Base-by-base conservation (phyloP, 1,284 basidiomycete genomes). In the Limonomyces culmigenus region DNA sequence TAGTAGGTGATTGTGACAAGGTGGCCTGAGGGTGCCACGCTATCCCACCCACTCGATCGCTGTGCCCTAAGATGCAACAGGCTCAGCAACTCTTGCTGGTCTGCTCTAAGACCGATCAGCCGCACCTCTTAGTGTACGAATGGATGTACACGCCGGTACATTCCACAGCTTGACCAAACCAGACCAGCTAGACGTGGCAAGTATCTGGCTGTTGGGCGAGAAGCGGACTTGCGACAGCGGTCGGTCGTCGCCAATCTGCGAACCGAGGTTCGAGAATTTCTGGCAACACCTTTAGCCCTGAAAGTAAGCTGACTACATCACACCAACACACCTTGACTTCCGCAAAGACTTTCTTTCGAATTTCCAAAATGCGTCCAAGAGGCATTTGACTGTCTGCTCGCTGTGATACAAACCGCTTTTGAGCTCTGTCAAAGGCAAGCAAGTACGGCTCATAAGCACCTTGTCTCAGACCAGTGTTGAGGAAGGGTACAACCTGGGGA, bases 21-120 rank as follows among this genome's bases (percentile, higher is more conserved):
- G 92, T 96, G 14, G 93, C 91, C 47, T 74, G 64, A 0, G 95
- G 95, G 62, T 98, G 93, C 95, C 95, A 99, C 20, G 92, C 91
- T 19, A 96, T 74, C 13, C 95, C 95, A 33, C 92, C 88, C 14
- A 98, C 74, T 40, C 85, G 81, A 52, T 98, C 95, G 29, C 64
- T 73, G 47, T 97, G 93, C 1, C 84, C 88, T 77, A 30, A 15
- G 16, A 34, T 32, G 25, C 15, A 2, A 23, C 5, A 27, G 19
- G 25, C 25, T 27, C 25, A 27, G 25, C 8, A 27, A 27, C 25
- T 8, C 14, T 15, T 12, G 33, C 3, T 30, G 16, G 29, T n/a
- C n/a, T n/a, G n/a, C n/a, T n/a, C n/a, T n/a, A n/a, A n/a, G n/a
- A 17, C 13, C 29, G 39, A 8, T 36, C 23, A 15, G n/a, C 40